These are phyloP conservation scores for Waltergamsia citrina DNA, from an alignment of 2,329 filamentous ascomycete genomes.

Conservation along the genomic window DNA sequence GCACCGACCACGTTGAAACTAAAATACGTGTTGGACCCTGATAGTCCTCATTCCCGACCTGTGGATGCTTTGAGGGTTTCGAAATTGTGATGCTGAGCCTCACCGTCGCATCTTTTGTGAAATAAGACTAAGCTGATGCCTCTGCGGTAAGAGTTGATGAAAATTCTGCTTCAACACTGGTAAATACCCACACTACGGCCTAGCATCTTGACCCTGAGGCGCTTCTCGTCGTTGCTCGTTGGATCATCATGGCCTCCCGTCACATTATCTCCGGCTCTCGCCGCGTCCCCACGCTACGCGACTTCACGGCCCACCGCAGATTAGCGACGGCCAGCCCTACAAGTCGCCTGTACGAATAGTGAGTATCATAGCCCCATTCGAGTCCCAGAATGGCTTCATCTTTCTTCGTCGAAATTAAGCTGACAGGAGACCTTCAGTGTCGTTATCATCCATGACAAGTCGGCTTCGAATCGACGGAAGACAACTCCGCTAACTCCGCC, in stretches of 20 bases:
- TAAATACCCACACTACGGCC: constrained; percentile 2
- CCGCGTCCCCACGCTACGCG: constrained; percentile 1
- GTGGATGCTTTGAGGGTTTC: too few species aligned
- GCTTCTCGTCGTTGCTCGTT: not conserved
- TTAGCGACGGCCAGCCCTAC: constrained; percentile 1
- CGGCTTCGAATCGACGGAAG: constrained; percentile 1
- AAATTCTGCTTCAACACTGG: not conserved
- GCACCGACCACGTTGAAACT: too few species aligned
- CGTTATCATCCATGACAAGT: constrained; percentile 2
- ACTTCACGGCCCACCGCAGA: constrained; percentile 1
- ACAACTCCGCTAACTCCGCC: constrained; percentile 1
- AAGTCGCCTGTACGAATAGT: constrained; percentile 1
- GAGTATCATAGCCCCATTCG: not conserved
- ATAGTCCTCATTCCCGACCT: too few species aligned
- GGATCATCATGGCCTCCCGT: constrained; percentile 1
- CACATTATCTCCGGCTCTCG: constrained; percentile 1
- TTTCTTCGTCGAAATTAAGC: not conserved
- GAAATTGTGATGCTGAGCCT: not conserved
- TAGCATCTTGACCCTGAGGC: not conserved
- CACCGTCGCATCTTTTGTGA: not conserved
- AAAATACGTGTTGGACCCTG: too few species aligned
- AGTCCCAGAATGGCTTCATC: not conserved
- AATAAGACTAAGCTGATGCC: not conserved
- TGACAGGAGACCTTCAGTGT: not conserved
- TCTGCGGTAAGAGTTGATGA: not conserved